Base-by-base conservation (phyloP, 306 rosid genomes). In the Malus fusca region DNA sequence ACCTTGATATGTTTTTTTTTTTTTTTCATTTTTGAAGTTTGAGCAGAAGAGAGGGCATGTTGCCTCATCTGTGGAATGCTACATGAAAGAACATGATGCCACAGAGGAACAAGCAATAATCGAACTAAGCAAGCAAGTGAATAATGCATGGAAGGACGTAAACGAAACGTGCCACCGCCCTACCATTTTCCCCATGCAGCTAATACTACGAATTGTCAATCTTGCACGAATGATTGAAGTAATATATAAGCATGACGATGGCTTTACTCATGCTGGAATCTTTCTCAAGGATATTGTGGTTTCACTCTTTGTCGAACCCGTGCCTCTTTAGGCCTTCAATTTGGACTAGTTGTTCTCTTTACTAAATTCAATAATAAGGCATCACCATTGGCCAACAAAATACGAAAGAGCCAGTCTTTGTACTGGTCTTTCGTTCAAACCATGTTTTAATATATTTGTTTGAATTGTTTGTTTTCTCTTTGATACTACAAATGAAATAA, bases 211-310 rank as follows among this genome's bases (percentile, higher is more conserved):
- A 22, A 26, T 86, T 19, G 21, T 86, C 23, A 89, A 86, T 71
- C 6, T 17, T 13, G 28, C 87, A 7, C 75, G 88, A 4, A 17
- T 78, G 3, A 3, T 60, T 12, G 83, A 86, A 66, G 30, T 80
- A n/a, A 3, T 74, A 0, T 85, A 86, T n/a, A 88, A 52, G 31
- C 51, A 84, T 3, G 79, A 37, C 4, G 87, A 88, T 78, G 72
- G 40, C 42, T 84, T 84, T 2, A 51, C 62, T 28, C 61, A 51
- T 1, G 21, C 72, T 15, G 72, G 56, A n/a, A 15, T 66, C 37
- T 28, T 19, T 0, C 75, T 71, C 11, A 53, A 71, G 75, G 64
- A 23, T 31, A 8, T 2, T 71, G 13, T 71, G 5, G 65, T 18
- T 14, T 71, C 75, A 31, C 21, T 53, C 19, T 14, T 53, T n/a